phyloP scores from a whole-genome alignment of 495 filamentous ascomycete species.

The Penicillium flavigenum region DNA sequence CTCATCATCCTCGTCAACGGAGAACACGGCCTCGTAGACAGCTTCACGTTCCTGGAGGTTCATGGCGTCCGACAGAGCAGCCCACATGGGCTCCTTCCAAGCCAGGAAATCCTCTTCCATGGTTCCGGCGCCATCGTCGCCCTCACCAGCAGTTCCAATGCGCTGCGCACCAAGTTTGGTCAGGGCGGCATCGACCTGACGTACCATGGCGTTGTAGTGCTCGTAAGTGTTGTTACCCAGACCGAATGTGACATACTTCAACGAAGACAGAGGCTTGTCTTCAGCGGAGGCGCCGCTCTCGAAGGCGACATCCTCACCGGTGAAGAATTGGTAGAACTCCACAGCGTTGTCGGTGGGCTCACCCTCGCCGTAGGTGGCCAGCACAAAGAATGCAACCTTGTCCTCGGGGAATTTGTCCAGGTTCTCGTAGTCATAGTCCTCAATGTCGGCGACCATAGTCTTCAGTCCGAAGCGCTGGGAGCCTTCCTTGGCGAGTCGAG shows the following conservation, averaged over 20 bases:
- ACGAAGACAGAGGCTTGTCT: slow-evolving; percentile 73
- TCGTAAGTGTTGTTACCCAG: slow-evolving; percentile 99
- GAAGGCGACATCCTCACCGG: slow-evolving; percentile 75
- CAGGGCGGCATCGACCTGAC: slow-evolving; percentile 78
- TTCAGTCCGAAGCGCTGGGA: slow-evolving; percentile 94
- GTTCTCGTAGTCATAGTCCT: slow-evolving; percentile 97
- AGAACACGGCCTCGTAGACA: slow-evolving; percentile 91
- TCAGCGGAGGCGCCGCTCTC: slow-evolving; percentile 62
- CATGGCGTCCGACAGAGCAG: slow-evolving; percentile 75
- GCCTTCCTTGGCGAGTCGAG: slow-evolving; percentile 95
- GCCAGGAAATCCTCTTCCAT: slow-evolving; percentile 99
- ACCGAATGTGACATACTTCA: slow-evolving; percentile 94
- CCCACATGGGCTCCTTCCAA: slow-evolving; percentile 99
- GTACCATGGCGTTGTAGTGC: slow-evolving; percentile 99
- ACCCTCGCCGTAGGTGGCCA: slow-evolving; percentile 97
- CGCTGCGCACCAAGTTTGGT: slow-evolving; percentile 76
- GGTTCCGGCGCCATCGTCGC: slow-evolving; percentile 95
- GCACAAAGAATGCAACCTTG: slow-evolving; percentile 90
- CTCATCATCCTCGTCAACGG: slow-evolving; percentile 72
- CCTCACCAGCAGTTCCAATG: slow-evolving; percentile 88
- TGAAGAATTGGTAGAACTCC: slow-evolving; percentile 97
- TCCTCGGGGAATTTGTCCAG: slow-evolving; percentile 85
- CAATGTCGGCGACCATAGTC: slow-evolving; percentile 97
- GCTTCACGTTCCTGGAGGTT: slow-evolving; percentile 91
- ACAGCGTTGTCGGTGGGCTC: slow-evolving; percentile 99